Evolutionary conservation across 1,284 basidiomycete genomes (phyloP).

Genomic region (Ganoderma leucocontextum): DNA sequence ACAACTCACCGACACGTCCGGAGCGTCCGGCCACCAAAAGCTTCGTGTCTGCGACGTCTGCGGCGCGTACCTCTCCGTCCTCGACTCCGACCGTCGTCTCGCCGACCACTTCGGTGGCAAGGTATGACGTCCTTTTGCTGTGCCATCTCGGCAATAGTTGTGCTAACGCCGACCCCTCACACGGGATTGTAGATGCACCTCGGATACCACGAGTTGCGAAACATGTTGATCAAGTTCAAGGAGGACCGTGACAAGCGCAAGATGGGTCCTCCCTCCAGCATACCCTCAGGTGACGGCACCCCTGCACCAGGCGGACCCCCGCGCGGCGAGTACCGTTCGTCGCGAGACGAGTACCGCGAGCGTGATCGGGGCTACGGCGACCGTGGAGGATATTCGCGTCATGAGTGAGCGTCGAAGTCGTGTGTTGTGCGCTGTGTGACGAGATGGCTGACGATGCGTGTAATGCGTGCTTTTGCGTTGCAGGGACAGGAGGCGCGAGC

Average conservation of each 20-base stretch:
- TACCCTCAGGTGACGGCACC: slow-evolving; percentile 41
- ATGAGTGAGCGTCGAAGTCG: slow-evolving; percentile 66
- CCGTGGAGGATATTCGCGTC: slow-evolving; percentile 71
- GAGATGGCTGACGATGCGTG: slow-evolving; percentile 28
- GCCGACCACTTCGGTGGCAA: slow-evolving; percentile 99
- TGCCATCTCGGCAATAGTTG: background rate
- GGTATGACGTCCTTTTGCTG: slow-evolving; percentile 55
- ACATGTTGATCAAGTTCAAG: slow-evolving; percentile 89
- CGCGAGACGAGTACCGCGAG: slow-evolving; percentile 71
- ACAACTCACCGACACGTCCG: slow-evolving; percentile 96
- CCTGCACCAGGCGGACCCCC: slow-evolving; percentile 37
- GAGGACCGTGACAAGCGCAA: slow-evolving; percentile 89
- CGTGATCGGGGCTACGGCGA: slow-evolving; percentile 71
- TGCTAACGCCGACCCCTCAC: slow-evolving; percentile 12
- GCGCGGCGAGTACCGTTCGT: slow-evolving; percentile 57
- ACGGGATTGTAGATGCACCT: slow-evolving; percentile 87
- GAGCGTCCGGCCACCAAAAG: slow-evolving; percentile 99
- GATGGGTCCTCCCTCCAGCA: slow-evolving; percentile 53
- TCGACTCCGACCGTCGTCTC: slow-evolving; percentile 97
- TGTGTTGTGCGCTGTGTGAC: slow-evolving; percentile 13
- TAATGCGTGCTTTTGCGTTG: slow-evolving; percentile 14
- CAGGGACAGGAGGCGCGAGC: slow-evolving; percentile 59
- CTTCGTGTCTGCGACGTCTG: slow-evolving; percentile 99
- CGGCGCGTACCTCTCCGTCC: slow-evolving; percentile 96
- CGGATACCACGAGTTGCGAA: slow-evolving; percentile 97